Base-by-base conservation (phyloP, 169 alveolate genomes). In the Babesia bigemina region DNA sequence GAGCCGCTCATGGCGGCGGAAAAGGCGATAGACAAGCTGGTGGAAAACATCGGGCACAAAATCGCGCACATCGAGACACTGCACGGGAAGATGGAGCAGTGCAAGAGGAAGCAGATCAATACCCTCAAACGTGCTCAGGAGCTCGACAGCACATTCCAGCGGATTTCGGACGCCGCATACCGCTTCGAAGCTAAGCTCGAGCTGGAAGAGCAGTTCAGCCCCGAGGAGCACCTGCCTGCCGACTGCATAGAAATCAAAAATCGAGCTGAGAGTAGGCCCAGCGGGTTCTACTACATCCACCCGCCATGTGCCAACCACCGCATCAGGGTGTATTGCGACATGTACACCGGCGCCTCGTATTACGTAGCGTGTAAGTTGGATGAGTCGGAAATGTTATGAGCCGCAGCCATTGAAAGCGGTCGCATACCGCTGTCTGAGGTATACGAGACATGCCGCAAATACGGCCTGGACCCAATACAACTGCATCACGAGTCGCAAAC, bases 301-400 rank as follows among this genome's bases (percentile, higher is more conserved):
- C 95, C 96, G 24, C 70, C 91, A 44, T 94, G 97, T 45, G 76
- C 95, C 13, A 87, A 83, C 24, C 84, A 87, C 50, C 87, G 86
- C 36, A 56, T 94, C 44, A 66, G 97, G 62, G 97, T 88, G 21
- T 94, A 86, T 86, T 94, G 97, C 71, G 97, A 94, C 61, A 84
- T 91, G 87, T 81, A 87, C 50, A 81, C 89, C 3, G 96, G 95
- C 29, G 91, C 93, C 24, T 90, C 96, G 16, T 94, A 93, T 70
- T 93, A 89, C 72, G 85, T 81, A 12, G 66, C 88, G 12, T 45
- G 79, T 66, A 26, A 50, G 74, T 28, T 19, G 10, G 17, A 69
- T 66, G 36, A 17, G 74, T 22, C 58, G 73, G 45, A 69, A 61
- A 45, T 60, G 63, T 28, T 63, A 55, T 55, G 26, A 47, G 21